Evolutionary conservation across 1,284 basidiomycete species (phyloP).

Genomic region (Schizophyllum commune): DNA sequence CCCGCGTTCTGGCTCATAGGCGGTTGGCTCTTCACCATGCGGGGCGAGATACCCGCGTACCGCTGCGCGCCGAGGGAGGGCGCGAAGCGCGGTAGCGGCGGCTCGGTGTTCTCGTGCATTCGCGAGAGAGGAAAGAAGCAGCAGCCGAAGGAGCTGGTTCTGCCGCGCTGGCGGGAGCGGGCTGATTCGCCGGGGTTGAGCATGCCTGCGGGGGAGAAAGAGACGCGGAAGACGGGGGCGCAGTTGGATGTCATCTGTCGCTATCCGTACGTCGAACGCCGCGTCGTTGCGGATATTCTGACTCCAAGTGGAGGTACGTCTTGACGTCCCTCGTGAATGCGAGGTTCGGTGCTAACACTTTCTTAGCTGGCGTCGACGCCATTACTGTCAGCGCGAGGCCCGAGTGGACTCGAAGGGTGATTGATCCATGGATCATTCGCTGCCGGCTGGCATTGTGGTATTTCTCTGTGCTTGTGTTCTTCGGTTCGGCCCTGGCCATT

Average conservation of each 20-base stretch:
- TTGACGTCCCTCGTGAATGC: background rate
- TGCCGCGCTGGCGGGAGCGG: slow-evolving; percentile 11
- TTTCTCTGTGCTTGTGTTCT: background rate
- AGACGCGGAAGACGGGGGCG: slow-evolving; percentile 2
- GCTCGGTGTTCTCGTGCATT: background rate
- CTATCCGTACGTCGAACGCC: slow-evolving; percentile 13
- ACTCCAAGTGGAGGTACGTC: background rate
- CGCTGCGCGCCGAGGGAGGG: slow-evolving; percentile 2
- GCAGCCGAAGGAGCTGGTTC: slow-evolving; percentile 6
- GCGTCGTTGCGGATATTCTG: background rate
- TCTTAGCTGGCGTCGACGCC: background rate
- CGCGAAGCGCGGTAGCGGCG: background rate
- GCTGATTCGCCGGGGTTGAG: background rate
- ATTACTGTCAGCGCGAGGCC: background rate
- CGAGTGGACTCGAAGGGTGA: slow-evolving; percentile 11
- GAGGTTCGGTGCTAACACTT: background rate
- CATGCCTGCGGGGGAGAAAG: background rate
- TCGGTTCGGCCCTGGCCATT: background rate
- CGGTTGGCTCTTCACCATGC: slow-evolving; percentile 12
- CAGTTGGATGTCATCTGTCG: slow-evolving; percentile 12
- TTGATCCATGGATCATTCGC: slow-evolving; percentile 13
- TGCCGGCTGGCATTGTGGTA: slow-evolving; percentile 13
- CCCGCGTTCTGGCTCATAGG: slow-evolving; percentile 13
- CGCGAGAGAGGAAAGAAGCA: background rate
- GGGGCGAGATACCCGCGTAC: slow-evolving; percentile 8